Evolutionary conservation across 257 asterid species (phyloP).

Genomic region (Nicotiana knightiana): DNA sequence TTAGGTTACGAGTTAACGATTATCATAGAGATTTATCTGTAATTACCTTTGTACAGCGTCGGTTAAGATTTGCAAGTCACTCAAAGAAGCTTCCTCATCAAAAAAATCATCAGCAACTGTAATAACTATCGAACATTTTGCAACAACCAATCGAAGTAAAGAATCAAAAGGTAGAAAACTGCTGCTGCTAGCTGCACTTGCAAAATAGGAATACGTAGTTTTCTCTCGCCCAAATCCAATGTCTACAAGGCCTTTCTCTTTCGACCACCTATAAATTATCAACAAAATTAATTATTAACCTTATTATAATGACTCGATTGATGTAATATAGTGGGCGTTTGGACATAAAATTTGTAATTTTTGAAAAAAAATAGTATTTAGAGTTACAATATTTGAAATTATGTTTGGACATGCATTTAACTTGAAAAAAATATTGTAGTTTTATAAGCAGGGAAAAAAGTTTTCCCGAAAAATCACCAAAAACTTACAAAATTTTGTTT

Average conservation of each 20-base stretch:
- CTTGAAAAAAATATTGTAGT: too few species aligned
- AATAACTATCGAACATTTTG: slow-evolving; percentile 42
- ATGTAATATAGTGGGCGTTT: neutral
- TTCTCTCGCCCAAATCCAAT: slow-evolving; percentile 74
- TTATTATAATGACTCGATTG: neutral
- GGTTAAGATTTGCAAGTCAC: slow-evolving; percentile 34
- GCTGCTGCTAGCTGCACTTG: slow-evolving; percentile 32
- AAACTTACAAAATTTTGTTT: too few species aligned
- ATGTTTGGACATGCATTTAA: too few species aligned
- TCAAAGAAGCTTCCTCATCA: slow-evolving; percentile 46
- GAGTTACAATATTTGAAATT: too few species aligned
- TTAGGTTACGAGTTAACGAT: too few species aligned
- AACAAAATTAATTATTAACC: neutral
- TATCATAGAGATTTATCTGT: neutral
- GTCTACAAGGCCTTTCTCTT: slow-evolving; percentile 39
- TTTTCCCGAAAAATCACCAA: too few species aligned
- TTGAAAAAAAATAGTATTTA: too few species aligned
- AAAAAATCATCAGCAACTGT: slow-evolving; percentile 57
- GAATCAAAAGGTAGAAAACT: slow-evolving; percentile 34
- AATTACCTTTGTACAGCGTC: slow-evolving; percentile 41
- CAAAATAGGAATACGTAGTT: slow-evolving; percentile 41
- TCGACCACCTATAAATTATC: slow-evolving; percentile 40
- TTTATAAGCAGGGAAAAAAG: too few species aligned
- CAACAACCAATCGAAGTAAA: slow-evolving; percentile 24
- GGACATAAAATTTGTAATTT: too few species aligned